Evolutionary conservation across 306 rosid genomes (phyloP).

Genomic region (Fragaria iinumae): DNA sequence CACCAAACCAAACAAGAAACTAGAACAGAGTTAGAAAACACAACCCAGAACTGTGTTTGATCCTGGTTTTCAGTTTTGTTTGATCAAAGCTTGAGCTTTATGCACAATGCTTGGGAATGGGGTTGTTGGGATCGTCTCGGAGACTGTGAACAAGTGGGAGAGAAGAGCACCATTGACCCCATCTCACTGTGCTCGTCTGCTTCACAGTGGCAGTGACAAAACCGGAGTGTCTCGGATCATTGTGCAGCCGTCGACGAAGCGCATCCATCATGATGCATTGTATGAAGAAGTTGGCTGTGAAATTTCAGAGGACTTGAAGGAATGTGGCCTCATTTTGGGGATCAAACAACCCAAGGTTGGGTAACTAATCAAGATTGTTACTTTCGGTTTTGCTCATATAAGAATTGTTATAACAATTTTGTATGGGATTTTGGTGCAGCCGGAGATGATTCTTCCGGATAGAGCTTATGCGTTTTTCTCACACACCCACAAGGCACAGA

Average conservation of each 20-base stretch:
- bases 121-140: constrained; percentile 77
- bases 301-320: constrained; percentile 74
- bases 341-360: constrained; percentile 83
- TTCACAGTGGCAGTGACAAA: constrained; percentile 44
- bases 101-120: constrained; percentile 81
- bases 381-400: not conserved
- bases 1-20: not conserved
- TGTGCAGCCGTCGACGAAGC: constrained; percentile 83
- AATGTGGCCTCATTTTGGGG: constrained; percentile 84
- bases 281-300: constrained; percentile 91
- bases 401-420: not conserved
- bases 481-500: constrained; percentile 94
- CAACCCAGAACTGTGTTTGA: not conserved
- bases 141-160: constrained; percentile 87
- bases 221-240: constrained; percentile 66
- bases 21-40: not conserved
- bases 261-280: constrained; percentile 72
- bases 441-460: constrained; percentile 81
- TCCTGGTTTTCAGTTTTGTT: not conserved
- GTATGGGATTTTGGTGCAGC: constrained; percentile 40
- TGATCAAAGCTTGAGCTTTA: not conserved
- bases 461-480: constrained; percentile 94
- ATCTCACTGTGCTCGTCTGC: constrained; percentile 83
- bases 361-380: not conserved
- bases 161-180: constrained; percentile 89